phyloP scores from a whole-genome alignment of 805 yeast genomes.

The Cyberlindnera subsufficiens region DNA sequence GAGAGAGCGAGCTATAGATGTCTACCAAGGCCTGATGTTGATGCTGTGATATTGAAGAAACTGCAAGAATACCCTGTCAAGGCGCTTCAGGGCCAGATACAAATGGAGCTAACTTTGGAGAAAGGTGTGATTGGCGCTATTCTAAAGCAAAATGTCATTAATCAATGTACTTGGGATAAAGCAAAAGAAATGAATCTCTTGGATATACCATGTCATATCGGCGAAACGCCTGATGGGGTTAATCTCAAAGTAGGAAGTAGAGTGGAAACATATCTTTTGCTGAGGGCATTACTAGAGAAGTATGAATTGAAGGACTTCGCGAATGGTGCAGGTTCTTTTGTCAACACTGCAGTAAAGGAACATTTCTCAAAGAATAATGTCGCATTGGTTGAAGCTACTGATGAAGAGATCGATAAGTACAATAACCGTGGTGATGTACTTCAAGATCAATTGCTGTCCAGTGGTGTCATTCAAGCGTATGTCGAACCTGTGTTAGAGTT shows the following conservation, averaged over 20 bases:
- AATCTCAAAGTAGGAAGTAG: conserved; percentile 17
- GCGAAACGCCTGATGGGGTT: background rate
- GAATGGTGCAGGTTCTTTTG: conserved; percentile 4
- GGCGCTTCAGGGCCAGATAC: conserved; percentile 22
- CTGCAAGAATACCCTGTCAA: conserved; percentile 24
- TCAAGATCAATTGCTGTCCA: conserved; percentile 25
- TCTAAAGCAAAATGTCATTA: conserved; percentile 8
- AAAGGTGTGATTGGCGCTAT: conserved; percentile 15
- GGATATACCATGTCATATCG: background rate
- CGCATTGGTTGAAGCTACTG: background rate
- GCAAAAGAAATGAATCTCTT: conserved; percentile 6
- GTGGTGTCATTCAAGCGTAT: conserved; percentile 8
- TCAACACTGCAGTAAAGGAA: conserved; percentile 1
- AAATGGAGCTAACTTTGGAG: conserved; percentile 10
- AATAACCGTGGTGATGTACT: conserved; percentile 18
- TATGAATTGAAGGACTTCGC: background rate
- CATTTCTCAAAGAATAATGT: background rate
- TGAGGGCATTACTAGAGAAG: conserved; percentile 10
- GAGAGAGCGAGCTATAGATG: conserved; percentile 32
- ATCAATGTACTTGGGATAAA: conserved; percentile 4
- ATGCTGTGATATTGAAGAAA: conserved; percentile 13
- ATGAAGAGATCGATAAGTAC: conserved; percentile 10
- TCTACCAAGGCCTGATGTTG: conserved; percentile 20
- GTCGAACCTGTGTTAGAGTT: conserved; percentile 14
- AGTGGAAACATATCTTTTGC: conserved; percentile 13